These are phyloP conservation scores for Chenopodium quinoa DNA, from an alignment of 148 eudicot species.

Conservation along the genomic window DNA sequence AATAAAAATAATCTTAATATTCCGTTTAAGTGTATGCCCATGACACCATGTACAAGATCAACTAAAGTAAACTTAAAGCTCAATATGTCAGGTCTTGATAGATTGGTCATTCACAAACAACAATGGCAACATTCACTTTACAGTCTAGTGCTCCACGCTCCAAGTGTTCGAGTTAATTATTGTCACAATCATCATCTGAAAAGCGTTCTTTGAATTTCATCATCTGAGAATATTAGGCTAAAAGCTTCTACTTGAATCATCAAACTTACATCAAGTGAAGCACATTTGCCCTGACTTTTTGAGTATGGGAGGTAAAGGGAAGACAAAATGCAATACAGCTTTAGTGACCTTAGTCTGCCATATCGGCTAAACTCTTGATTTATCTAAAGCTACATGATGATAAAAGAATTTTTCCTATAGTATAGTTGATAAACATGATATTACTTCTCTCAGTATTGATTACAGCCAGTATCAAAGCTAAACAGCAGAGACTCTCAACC, in stretches of 20 bases:
- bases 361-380: not conserved
- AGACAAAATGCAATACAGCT: not conserved
- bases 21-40: not conserved
- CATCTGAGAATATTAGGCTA: not conserved
- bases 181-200: not conserved
- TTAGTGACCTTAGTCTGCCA: not conserved
- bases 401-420: not conserved
- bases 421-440: not conserved
- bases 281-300: too few relatives aligned
- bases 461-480: not conserved
- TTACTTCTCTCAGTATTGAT: not conserved
- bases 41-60: not conserved
- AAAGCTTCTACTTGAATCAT: not conserved
- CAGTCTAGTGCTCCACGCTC: not conserved
- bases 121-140: not conserved
- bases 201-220: not conserved
- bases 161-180: not conserved
- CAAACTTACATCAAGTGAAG: not conserved
- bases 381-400: not conserved
- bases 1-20: constrained; percentile 2
- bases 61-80: not conserved
- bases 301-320: not conserved
- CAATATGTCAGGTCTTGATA: not conserved
- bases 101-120: not conserved
- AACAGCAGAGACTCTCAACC: not conserved